Percentiles rank a stretch among this genome's conserved stretches.
These are phyloP conservation scores for Pythium sukuiense DNA, from an alignment of 352 stramenopile genomes.

Conservation along the genomic window DNA sequence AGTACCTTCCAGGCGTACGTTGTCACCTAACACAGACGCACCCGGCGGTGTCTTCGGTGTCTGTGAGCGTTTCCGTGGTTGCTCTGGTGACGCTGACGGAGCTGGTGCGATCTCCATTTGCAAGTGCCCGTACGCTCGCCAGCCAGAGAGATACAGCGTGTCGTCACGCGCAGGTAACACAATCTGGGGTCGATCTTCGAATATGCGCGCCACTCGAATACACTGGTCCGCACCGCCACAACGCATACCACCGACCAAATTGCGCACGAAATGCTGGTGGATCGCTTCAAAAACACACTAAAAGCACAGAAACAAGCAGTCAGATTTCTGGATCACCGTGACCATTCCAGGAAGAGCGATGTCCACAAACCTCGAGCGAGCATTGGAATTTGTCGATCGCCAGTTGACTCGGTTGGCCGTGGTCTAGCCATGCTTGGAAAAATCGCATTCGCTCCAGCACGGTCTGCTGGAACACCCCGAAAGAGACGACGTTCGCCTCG, in stretches of 20 bases:
- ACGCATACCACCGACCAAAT: slow-evolving; percentile 35
- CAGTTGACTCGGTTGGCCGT: slow-evolving; percentile 29
- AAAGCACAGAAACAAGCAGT: not conserved
- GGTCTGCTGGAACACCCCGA: slow-evolving; percentile 38
- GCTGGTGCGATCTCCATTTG: slow-evolving; percentile 20
- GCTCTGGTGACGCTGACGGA: not conserved
- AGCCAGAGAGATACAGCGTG: slow-evolving; percentile 22
- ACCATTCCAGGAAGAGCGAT: not conserved
- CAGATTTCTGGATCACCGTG: not conserved
- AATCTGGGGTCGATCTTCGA: slow-evolving; percentile 35
- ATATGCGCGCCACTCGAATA: slow-evolving; percentile 37
- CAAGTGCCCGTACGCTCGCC: slow-evolving; percentile 16
- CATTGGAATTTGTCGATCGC: slow-evolving; percentile 45
- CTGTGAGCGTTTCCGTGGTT: slow-evolving; percentile 15
- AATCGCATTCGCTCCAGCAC: slow-evolving; percentile 39
- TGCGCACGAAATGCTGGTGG: slow-evolving; percentile 61
- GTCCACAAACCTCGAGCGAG: slow-evolving; percentile 13
- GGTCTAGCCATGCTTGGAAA: slow-evolving; percentile 39
- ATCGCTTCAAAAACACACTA: slow-evolving; percentile 51
- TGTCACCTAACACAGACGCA: not conserved
- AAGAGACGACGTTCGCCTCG: not conserved
- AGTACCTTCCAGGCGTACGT: slow-evolving; percentile 15
- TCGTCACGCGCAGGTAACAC: slow-evolving; percentile 15
- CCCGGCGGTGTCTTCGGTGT: not conserved
- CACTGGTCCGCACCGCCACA: slow-evolving; percentile 35